Conservation (phyloP, 441 rosid genomes). For the California macrophylla region DNA sequence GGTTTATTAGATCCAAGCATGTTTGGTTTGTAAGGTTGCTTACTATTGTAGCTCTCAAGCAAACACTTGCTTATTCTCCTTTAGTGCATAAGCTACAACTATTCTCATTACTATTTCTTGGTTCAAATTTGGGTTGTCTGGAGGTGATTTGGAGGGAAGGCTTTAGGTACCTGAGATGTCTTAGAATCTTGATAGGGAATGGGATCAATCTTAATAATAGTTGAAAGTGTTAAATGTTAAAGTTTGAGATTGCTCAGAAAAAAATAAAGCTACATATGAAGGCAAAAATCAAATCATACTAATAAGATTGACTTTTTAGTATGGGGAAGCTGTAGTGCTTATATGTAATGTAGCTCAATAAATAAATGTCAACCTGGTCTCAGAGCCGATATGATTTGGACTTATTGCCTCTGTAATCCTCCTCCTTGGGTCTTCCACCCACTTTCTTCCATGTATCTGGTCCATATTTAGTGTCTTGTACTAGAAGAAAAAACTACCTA, state of each 20-base stretch:
- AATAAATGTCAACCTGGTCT: background rate
- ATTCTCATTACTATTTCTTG: background rate
- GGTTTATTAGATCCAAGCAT: background rate
- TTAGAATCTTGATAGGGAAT: slow-evolving; percentile 5
- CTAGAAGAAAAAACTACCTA: background rate
- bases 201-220: background rate
- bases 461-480: background rate
- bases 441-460: background rate
- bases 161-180: background rate
- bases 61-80: background rate
- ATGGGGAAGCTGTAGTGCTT: background rate
- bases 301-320: background rate
- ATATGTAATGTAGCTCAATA: background rate
- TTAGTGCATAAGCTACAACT: background rate
- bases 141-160: background rate
- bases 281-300: background rate
- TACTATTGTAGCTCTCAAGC: background rate
- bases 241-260: background rate
- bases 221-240: background rate
- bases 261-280: background rate
- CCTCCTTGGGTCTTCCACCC: background rate
- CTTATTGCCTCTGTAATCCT: background rate
- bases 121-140: background rate
- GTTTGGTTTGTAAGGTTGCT: background rate
- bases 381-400: background rate